Base-by-base conservation (phyloP, 2,329 filamentous ascomycete genomes). In the Diaporthe caulivora region DNA sequence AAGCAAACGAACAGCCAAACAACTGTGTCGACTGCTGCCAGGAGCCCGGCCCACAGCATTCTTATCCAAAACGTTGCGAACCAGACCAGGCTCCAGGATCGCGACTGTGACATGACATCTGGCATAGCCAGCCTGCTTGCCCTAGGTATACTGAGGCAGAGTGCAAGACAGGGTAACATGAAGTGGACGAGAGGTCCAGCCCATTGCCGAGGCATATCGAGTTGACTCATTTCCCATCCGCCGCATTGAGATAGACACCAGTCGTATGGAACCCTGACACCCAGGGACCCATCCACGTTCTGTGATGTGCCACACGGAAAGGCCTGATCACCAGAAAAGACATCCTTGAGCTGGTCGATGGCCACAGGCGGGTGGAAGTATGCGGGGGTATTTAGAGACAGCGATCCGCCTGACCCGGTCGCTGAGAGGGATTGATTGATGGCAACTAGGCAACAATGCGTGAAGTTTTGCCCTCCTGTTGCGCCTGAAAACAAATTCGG, bases 1-100 rank as follows among this genome's bases (percentile, higher is more conserved):
- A 81, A 80, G 55, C 77, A 79, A 15, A 77, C 75, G 40, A 74
- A 77, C 13, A 81, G 71, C 80, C 79, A 81, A 26, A 78, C 57
- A 15, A 80, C 42, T 2, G 78, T 78, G 72, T 80, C 79, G 55
- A 77, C 7, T 3, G 67, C 51, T 10, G 77, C 77, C 29, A 81
- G 72, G 17, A 75, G 0, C 13, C 76, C 24, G 21, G 78, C 77
- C 13, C 75, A 53, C 1, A 68, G 47, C 15, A 76, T 75, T 10
- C 75, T 71, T 11, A 76, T 44, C n/a, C 75, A 68, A 2, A 73
- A 71, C 2, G 72, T 40, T 1, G 75, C n/a, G n/a, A 76, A 75
- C 51, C 73, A 75, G 49, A 70, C 58, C 40, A 76, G 62, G 18
- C 74, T 76, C 21, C 65, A 72, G n/a, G 76, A 74, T 57, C 76